phyloP scores from a whole-genome alignment of 768 basidiomycete genomes.

The Pholiota molesta region DNA sequence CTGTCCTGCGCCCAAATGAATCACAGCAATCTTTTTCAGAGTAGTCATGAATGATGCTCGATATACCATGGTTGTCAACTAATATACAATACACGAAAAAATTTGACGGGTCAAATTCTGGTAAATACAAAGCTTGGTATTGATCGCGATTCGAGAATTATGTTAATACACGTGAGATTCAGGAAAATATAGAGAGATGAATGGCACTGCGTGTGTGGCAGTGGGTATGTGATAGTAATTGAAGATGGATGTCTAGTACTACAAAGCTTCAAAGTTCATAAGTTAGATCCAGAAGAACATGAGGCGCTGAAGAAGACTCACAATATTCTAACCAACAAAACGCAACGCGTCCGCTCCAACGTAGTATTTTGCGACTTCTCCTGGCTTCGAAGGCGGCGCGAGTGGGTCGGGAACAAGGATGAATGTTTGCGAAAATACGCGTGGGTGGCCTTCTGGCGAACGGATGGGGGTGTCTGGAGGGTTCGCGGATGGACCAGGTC shows the following conservation, averaged over 20 bases:
- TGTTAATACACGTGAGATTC: constrained; percentile 7
- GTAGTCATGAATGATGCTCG: no score
- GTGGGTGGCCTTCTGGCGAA: constrained; percentile 73
- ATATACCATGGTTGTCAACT: no score
- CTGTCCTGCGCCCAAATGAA: neutral
- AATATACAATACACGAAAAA: neutral
- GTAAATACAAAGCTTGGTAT: constrained; percentile 10
- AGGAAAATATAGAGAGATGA: constrained; percentile 3
- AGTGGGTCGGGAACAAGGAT: constrained; percentile 78
- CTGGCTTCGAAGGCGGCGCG: constrained; percentile 63
- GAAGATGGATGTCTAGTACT: constrained; percentile 9
- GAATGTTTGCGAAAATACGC: constrained; percentile 88
- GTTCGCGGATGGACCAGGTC: constrained; percentile 60
- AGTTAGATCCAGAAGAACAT: neutral
- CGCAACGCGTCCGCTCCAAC: constrained; percentile 78
- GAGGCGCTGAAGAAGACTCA: constrained; percentile 2
- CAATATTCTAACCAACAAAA: constrained; percentile 67
- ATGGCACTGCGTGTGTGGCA: neutral
- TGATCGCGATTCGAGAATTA: neutral
- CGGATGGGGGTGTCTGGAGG: constrained; percentile 51
- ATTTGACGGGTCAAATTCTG: neutral
- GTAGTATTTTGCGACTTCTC: constrained; percentile 83
- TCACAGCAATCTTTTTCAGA: no score
- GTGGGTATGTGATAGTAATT: constrained; percentile 4
- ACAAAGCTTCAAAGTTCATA: neutral